These are phyloP conservation scores for Chlorophyllum brunneum DNA, from an alignment of 768 basidiomycete species.

Conservation along the genomic window DNA sequence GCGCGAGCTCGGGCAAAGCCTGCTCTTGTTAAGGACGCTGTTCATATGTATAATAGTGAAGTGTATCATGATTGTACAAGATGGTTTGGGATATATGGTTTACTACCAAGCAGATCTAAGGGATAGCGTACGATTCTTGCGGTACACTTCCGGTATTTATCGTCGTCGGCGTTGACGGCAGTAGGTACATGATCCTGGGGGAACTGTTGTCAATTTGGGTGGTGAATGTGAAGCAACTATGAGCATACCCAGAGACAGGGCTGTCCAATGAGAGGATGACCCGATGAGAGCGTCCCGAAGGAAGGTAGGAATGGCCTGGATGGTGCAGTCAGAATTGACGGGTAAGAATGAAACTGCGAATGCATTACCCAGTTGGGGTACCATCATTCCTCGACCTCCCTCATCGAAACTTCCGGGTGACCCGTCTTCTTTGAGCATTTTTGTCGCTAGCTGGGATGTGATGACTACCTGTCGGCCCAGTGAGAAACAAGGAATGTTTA, in stretches of 20 bases:
- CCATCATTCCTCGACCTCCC: conserved; percentile 57
- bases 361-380: conserved; percentile 56
- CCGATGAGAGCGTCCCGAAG: conserved; percentile 31
- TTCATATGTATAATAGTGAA: not conserved
- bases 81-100: not conserved
- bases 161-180: not conserved
- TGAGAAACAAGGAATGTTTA: not conserved
- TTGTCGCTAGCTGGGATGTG: conserved; percentile 70
- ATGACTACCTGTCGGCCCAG: conserved; percentile 33
- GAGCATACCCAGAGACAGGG: conserved; percentile 30
- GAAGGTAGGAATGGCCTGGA: conserved; percentile 35
- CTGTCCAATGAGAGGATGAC: conserved; percentile 33
- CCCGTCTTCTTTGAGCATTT: conserved; percentile 61
- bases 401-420: conserved; percentile 62
- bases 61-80: not conserved
- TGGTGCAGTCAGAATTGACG: not conserved
- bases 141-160: not conserved
- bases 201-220: not conserved
- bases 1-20: not conserved
- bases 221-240: not conserved
- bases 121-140: not conserved
- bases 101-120: not conserved
- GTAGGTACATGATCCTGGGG: not conserved
- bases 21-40: not conserved
- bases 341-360: conserved; percentile 2